phyloP scores from a whole-genome alignment of 208 protist genomes.

The Crithidia sp. region DNA sequence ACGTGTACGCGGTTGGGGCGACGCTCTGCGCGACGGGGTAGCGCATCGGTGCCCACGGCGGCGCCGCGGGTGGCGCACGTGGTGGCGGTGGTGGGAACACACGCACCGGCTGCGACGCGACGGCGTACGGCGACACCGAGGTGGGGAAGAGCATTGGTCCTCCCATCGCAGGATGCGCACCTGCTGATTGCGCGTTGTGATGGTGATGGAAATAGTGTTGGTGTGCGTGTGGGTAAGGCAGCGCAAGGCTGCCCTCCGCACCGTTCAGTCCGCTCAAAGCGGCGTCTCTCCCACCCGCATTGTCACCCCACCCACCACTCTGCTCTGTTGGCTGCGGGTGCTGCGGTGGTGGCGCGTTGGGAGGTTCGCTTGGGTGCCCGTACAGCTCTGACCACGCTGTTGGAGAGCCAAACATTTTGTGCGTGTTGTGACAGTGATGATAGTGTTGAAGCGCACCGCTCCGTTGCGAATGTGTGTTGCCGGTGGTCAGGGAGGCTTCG shows the following conservation, averaged over 20 bases:
- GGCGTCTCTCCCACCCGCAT: too few relatives aligned
- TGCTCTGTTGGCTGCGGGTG: background rate
- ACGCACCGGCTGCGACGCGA: slow-evolving; percentile 14
- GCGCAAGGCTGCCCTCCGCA: too few relatives aligned
- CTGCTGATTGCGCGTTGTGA: background rate
- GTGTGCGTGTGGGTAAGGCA: too few relatives aligned
- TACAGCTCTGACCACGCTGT: slow-evolving; percentile 12
- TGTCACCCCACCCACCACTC: too few relatives aligned
- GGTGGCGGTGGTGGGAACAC: slow-evolving; percentile 8
- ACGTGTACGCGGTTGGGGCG: too few relatives aligned
- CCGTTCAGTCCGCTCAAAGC: too few relatives aligned
- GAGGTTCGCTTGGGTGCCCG: background rate
- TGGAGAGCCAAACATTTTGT: slow-evolving; percentile 9
- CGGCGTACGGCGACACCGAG: background rate
- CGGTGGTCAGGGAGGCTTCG: too few relatives aligned
- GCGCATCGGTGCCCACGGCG: background rate
- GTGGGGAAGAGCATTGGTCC: background rate
- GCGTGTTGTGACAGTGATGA: background rate
- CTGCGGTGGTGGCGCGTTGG: too few relatives aligned
- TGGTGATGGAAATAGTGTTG: background rate
- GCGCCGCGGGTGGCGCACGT: background rate
- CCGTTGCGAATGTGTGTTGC: too few relatives aligned
- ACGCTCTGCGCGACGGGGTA: too few relatives aligned
- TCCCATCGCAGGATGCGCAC: background rate
- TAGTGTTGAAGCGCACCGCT: too few relatives aligned